These are phyloP conservation scores for Schizosaccharomyces cryophilus DNA, from an alignment of 805 yeast species.

Conservation along the genomic window DNA sequence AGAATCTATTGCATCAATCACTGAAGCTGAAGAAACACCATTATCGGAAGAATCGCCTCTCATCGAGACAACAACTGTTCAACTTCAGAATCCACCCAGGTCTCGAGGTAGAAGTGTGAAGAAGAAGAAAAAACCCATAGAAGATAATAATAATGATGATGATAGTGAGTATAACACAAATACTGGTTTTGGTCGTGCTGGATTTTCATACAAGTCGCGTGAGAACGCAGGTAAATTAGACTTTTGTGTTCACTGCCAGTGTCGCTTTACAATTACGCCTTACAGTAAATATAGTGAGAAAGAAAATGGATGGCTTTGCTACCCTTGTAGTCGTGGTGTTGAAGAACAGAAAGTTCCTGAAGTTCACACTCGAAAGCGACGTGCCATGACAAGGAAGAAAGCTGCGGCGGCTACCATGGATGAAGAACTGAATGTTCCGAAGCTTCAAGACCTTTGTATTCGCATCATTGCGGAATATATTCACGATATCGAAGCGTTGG, in stretches of 20 bases:
- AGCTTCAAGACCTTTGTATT: constrained; percentile 66
- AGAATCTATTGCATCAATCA: not conserved
- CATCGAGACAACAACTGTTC: not conserved
- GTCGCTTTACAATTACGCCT: constrained; percentile 35
- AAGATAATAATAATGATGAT: constrained; percentile 7
- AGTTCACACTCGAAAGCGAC: constrained; percentile 37
- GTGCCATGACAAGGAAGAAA: constrained; percentile 58
- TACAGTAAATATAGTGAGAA: constrained; percentile 26
- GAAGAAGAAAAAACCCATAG: constrained; percentile 5
- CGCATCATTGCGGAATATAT: constrained; percentile 38
- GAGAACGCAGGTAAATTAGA: constrained; percentile 18
- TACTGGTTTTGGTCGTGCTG: not conserved
- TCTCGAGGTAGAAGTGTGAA: not conserved
- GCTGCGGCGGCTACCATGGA: constrained; percentile 27
- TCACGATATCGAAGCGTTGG: constrained; percentile 53
- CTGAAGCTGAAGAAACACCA: not conserved
- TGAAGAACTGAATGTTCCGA: constrained; percentile 35
- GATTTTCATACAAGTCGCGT: not conserved
- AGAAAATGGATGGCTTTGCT: constrained; percentile 27
- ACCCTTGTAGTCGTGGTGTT: constrained; percentile 33
- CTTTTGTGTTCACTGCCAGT: constrained; percentile 37
- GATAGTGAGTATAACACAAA: not conserved
- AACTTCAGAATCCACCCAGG: not conserved
- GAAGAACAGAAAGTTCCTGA: constrained; percentile 17
- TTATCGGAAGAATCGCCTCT: not conserved